Evolutionary conservation across 2,329 filamentous ascomycete species (phyloP).

Genomic region (Cryphonectria nitschkei): DNA sequence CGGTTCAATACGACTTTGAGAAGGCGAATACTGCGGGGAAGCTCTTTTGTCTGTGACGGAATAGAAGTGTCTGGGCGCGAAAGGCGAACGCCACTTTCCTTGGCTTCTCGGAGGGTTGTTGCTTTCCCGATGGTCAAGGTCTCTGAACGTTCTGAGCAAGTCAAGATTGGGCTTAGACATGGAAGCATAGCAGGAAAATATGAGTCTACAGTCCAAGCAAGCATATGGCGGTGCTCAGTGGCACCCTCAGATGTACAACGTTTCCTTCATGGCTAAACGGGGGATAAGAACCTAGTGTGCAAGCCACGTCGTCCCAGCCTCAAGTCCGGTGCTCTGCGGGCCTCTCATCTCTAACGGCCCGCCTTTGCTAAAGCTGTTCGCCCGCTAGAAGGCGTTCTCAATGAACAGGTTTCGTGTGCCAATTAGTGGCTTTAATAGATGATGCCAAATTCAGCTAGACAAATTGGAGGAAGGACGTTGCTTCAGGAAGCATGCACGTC

Average conservation of each 20-base stretch:
- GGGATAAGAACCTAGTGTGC: neutral
- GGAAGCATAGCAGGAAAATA: neutral
- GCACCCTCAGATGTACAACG: too few species aligned
- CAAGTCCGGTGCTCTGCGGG: neutral
- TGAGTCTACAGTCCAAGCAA: too few species aligned
- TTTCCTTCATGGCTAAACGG: too few species aligned
- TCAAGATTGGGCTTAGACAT: too few species aligned
- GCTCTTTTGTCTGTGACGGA: neutral
- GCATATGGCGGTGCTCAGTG: too few species aligned
- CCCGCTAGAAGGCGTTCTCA: neutral
- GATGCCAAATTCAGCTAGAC: neutral
- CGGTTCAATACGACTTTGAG: neutral
- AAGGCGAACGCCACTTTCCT: neutral
- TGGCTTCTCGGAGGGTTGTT: neutral
- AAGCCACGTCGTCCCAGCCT: neutral
- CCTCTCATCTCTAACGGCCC: neutral
- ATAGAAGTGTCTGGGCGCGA: neutral
- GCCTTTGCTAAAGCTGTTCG: neutral
- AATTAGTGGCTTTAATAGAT: neutral
- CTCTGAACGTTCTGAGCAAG: neutral
- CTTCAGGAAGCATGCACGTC: neutral
- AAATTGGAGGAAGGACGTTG: neutral
- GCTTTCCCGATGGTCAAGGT: neutral
- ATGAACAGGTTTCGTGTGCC: neutral
- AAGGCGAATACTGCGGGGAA: conserved; percentile 3